Evolutionary conservation across 2,329 filamentous ascomycete genomes (phyloP).

Genomic region (Hansfordia pulvinata): DNA sequence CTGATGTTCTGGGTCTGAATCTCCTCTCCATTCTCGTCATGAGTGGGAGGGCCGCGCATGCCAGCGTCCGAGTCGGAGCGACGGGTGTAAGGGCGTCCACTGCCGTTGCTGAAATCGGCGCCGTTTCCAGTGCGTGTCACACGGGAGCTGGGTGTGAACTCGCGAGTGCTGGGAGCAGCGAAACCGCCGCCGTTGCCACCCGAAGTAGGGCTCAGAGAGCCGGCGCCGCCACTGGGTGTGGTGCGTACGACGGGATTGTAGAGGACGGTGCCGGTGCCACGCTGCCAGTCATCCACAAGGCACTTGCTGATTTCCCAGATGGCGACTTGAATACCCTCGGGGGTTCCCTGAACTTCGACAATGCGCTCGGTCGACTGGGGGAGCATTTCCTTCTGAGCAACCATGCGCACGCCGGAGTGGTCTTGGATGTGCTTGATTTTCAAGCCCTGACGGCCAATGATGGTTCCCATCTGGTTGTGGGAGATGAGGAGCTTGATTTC

Average conservation of each 20-base stretch:
- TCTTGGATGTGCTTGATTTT: slow-evolving; percentile 99
- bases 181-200: slow-evolving; percentile 16
- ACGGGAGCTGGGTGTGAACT: too few species aligned
- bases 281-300: slow-evolving; percentile 93
- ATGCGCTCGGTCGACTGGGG: slow-evolving; percentile 97
- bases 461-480: slow-evolving; percentile 99
- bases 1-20: slow-evolving; percentile 99
- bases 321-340: slow-evolving; percentile 89
- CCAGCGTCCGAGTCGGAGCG: slow-evolving; percentile 75
- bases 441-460: slow-evolving; percentile 88
- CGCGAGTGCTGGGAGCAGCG: slow-evolving; percentile 38
- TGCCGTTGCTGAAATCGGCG: slow-evolving; percentile 86
- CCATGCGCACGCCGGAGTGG: slow-evolving; percentile 92
- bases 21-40: slow-evolving; percentile 93
- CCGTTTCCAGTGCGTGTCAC: slow-evolving; percentile 94
- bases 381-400: slow-evolving; percentile 98
- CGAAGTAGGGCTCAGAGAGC: slow-evolving; percentile 14
- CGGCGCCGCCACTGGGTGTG: slow-evolving; percentile 47
- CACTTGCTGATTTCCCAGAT: slow-evolving; percentile 99
- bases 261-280: slow-evolving; percentile 88
- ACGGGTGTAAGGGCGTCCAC: slow-evolving; percentile 55
- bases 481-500: slow-evolving; percentile 97
- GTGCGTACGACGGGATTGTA: slow-evolving; percentile 95
- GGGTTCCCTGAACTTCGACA: slow-evolving; percentile 90
- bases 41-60: slow-evolving; percentile 68